Percentiles rank a stretch among this genome's conserved stretches.
phyloP scores from a whole-genome alignment of 176 grass and related monocot genomes.

The Ananas comosus region DNA sequence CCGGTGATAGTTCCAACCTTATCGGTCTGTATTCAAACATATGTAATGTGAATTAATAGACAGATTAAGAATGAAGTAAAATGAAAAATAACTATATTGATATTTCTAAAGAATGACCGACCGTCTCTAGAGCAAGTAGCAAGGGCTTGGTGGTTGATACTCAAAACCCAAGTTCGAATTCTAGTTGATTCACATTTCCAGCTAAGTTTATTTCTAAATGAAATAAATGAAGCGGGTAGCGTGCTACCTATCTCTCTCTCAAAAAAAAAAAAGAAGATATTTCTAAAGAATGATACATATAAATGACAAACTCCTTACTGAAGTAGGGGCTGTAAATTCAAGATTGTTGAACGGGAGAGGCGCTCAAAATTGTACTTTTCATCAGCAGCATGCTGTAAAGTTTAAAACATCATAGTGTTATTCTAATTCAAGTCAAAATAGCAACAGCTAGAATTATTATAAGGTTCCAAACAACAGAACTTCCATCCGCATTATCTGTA shows the following conservation, averaged over 20 bases:
- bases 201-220: no score
- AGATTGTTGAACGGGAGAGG: conserved; percentile 82
- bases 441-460: no score
- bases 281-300: background rate
- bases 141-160: no score
- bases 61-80: conserved; percentile 7
- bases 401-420: conserved; percentile 14
- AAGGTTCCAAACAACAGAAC: no score
- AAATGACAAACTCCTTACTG: conserved; percentile 44
- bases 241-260: no score
- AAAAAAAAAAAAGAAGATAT: no score
- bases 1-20: conserved; percentile 87
- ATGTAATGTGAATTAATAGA: conserved; percentile 22
- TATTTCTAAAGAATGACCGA: background rate
- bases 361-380: conserved; percentile 96
- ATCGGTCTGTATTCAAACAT: conserved; percentile 44
- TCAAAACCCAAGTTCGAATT: no score
- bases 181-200: no score
- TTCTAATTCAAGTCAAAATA: no score
- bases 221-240: no score
- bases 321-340: conserved; percentile 85
- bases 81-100: background rate
- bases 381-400: conserved; percentile 89
- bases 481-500: no score
- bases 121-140: no score